Conservation (phyloP, 305 asterid genomes). For the Plantago coronopus region DNA sequence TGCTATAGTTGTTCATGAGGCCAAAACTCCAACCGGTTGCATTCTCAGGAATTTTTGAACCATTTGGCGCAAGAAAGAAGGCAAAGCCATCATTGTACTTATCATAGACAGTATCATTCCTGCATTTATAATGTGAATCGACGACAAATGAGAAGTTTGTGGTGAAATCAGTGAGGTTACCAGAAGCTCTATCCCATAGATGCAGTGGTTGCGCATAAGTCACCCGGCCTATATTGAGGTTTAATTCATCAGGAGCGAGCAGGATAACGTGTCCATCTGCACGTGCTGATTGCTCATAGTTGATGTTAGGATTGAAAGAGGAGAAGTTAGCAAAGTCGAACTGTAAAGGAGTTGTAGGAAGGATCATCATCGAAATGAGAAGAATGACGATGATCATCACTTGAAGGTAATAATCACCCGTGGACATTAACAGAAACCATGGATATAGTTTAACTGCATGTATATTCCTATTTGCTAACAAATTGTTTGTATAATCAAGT, state of each 20-base stretch:
- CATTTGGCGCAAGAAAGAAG: conserved; percentile 31
- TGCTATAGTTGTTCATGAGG: background rate
- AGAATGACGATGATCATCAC: background rate
- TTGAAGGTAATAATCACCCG: background rate
- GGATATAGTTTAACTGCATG: too few relatives aligned
- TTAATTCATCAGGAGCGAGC: conserved; percentile 8
- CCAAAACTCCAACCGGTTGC: conserved; percentile 24
- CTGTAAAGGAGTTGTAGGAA: conserved; percentile 7
- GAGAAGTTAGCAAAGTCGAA: conserved; percentile 15
- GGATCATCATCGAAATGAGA: background rate
- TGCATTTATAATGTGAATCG: background rate
- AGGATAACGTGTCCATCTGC: background rate
- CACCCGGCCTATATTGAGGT: background rate
- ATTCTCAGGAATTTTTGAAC: conserved; percentile 20
- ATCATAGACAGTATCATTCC: too few relatives aligned
- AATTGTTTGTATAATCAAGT: too few relatives aligned
- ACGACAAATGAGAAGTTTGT: background rate
- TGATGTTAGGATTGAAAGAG: conserved; percentile 8
- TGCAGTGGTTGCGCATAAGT: background rate
- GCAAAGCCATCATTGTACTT: conserved; percentile 26
- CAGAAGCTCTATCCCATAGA: background rate
- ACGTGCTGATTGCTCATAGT: background rate
- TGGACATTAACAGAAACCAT: background rate
- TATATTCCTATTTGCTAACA: too few relatives aligned
- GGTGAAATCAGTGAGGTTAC: conserved; percentile 3